Base-by-base conservation (phyloP, 345 rosid genomes). In the Aquilaria malaccensis region DNA sequence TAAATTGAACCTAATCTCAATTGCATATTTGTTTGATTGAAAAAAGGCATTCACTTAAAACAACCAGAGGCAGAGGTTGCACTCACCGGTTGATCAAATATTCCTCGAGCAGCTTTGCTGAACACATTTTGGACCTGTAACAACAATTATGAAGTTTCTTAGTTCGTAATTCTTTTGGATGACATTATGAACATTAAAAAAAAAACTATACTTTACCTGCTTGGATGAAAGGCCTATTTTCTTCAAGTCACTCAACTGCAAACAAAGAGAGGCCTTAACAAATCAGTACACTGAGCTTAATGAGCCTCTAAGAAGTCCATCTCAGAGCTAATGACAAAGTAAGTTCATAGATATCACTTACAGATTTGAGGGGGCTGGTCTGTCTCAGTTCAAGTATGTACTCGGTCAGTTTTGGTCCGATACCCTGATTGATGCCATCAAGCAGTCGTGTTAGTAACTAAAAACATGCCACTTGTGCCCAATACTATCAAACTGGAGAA, bases 151-250 rank as follows among this genome's bases (percentile, higher is more conserved):
- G 50, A 46, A 13, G 13, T 45, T 29, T 50, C 30, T 52, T 2
- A 12, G 32, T 32, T 58, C 14, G 12, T 49, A 22, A 9, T 59
- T 41, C 6, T 6, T 29, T 49, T 56, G 7, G 41, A 33, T 3
- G 58, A 14, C 30, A 14, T 37, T 3, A 10, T 4, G 13, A 50
- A 50, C 7, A 37, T 37, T 2, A 37, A 41, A 64, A 29, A 29
- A 11, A 14, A n/a, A 29, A 56, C 15, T 52, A 41, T 12, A 30
- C 10, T 13, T 45, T 63, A 79, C 97, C 79, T 82, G 93, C 69
- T 74, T 94, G 15, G 95, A 82, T 31, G 99, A 90, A 33, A 90
- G 91, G 30, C 97, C 99, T 4, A 94, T 77, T 80, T 84, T 94
- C 74, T 86, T 86, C 53, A 90, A 62, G 53, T 94, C 91, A 30